Evolutionary conservation across 1,284 basidiomycete species (phyloP), one percentile per base, ranked within the genome.

Genomic region (Fistulinella cinereoalba): DNA sequence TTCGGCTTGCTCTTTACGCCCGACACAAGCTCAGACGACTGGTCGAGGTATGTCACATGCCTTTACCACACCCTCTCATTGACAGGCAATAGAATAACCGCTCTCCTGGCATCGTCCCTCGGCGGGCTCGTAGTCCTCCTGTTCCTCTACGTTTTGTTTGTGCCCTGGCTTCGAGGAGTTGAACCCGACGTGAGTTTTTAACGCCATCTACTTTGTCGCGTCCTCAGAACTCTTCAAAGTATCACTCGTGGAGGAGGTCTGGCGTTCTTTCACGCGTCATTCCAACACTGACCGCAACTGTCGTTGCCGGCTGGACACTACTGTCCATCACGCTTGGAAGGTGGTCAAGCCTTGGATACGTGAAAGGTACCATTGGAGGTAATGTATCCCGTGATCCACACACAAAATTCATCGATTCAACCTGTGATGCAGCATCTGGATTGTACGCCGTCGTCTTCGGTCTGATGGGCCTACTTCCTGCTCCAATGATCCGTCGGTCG

Each of bases 401-500:
- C 44, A 37, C 3, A 37, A 41, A 32, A 32, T 37, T 18, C 25
- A 41, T 52, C 27, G 50, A 51, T 43, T 23, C 16, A 18, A n/a
- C n/a, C n/a, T n/a, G n/a, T n/a, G 6, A 40, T 19, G 21, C 53
- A 86, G 83, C 81, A 8, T 80, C 77, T 15, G 83, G 81, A 15
- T 61, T 87, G 37, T 88, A 88, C 56, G 78, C 79, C 10, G 71
- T 87, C 31, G 71, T 71, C 15, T 85, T 88, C 59, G 85, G 85
- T 22, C 62, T 87, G 31, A 72, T 88, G 47, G 85, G 85, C 2
- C 69, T 88, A 23, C 68, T 88, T 43, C 83, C 85, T 10, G 76
- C 77, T 23, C 85, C 84, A 12, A 73, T 74, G 58, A 64, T 74
- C 45, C 71, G 66, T 50, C 67, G 74, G n/a, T 46, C 53, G 15